Conservation (phyloP, 1,284 basidiomycete species). For the Microbotryomycetes sp. region DNA sequence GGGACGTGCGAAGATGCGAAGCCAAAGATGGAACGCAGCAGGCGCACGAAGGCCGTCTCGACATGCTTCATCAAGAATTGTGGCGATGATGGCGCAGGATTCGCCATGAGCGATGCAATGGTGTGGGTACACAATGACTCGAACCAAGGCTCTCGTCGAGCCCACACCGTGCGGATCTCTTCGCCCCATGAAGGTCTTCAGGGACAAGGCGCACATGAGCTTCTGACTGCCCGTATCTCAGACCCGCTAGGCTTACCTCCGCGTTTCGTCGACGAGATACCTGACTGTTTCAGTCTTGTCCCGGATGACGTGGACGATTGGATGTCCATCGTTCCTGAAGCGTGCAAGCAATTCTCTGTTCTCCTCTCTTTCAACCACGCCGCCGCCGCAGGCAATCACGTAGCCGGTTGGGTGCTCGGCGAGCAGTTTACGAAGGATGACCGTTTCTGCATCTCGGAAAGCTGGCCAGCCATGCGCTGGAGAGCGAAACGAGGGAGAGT, state of each 20-base stretch:
- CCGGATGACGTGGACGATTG: constrained; percentile 62
- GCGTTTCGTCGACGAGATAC: constrained; percentile 60
- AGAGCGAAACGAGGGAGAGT: constrained; percentile 9
- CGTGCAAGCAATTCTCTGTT: constrained; percentile 49
- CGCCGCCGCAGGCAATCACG: constrained; percentile 84
- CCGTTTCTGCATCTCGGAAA: constrained; percentile 52
- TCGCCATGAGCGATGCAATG: constrained; percentile 31
- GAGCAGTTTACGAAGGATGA: constrained; percentile 39
- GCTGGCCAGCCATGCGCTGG: constrained; percentile 61
- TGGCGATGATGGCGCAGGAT: constrained; percentile 21
- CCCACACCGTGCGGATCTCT: constrained; percentile 33
- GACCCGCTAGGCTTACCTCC: constrained; percentile 63
- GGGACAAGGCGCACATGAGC: constrained; percentile 69
- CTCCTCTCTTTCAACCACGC: constrained; percentile 77
- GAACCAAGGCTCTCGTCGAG: constrained; percentile 27
- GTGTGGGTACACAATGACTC: constrained; percentile 32
- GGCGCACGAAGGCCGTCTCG: constrained; percentile 31
- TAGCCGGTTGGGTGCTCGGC: constrained; percentile 48
- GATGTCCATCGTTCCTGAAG: constrained; percentile 60
- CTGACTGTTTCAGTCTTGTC: constrained; percentile 61
- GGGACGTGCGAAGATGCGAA: constrained; percentile 29
- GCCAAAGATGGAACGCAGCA: constrained; percentile 30
- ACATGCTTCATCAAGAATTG: constrained; percentile 33
- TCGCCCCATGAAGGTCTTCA: constrained; percentile 63
- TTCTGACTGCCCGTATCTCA: constrained; percentile 60